phyloP scores from a whole-genome alignment of 2,329 filamentous ascomycete species.

The Amauroascus verrucosus region DNA sequence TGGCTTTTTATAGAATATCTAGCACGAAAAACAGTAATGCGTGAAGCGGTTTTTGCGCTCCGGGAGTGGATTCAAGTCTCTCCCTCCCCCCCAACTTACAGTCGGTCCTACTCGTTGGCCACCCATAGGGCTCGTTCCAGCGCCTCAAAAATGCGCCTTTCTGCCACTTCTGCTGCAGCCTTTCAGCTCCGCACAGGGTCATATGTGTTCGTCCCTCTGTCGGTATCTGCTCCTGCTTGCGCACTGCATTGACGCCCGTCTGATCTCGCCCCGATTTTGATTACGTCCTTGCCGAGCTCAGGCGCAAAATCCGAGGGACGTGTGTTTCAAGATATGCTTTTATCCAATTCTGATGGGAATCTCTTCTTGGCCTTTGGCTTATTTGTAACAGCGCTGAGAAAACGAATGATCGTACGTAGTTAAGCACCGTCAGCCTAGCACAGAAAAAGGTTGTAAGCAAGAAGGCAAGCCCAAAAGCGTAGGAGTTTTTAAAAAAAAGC shows the following conservation, averaged over 20 bases:
- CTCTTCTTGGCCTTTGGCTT: slow-evolving; percentile 9
- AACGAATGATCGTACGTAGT: slow-evolving; percentile 4
- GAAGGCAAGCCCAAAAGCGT: not conserved
- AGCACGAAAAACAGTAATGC: not conserved
- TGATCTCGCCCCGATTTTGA: slow-evolving; percentile 9
- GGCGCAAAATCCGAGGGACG: slow-evolving; percentile 6
- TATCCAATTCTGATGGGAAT: slow-evolving; percentile 1
- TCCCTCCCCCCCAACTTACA: not conserved
- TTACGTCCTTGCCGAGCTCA: slow-evolving; percentile 9
- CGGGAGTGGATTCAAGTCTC: not conserved
- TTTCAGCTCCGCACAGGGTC: slow-evolving; percentile 1
- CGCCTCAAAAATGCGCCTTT: slow-evolving; percentile 6
- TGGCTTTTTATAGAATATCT: slow-evolving; percentile 10
- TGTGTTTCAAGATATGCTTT: slow-evolving; percentile 11
- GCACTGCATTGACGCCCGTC: slow-evolving; percentile 11
- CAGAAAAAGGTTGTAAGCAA: not conserved
- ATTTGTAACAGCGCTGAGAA: slow-evolving; percentile 8
- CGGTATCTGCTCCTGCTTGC: slow-evolving; percentile 8
- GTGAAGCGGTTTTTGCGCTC: slow-evolving; percentile 2
- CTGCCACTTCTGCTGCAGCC: slow-evolving; percentile 1
- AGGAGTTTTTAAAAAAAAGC: slow-evolving; percentile 4
- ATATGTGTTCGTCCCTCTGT: slow-evolving; percentile 10
- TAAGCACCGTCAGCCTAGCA: slow-evolving; percentile 1
- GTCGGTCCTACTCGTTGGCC: not conserved
- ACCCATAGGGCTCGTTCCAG: slow-evolving; percentile 9